Conservation (phyloP, 2,329 filamentous ascomycete genomes). For the Chrysoporthe deuterocubensis region DNA sequence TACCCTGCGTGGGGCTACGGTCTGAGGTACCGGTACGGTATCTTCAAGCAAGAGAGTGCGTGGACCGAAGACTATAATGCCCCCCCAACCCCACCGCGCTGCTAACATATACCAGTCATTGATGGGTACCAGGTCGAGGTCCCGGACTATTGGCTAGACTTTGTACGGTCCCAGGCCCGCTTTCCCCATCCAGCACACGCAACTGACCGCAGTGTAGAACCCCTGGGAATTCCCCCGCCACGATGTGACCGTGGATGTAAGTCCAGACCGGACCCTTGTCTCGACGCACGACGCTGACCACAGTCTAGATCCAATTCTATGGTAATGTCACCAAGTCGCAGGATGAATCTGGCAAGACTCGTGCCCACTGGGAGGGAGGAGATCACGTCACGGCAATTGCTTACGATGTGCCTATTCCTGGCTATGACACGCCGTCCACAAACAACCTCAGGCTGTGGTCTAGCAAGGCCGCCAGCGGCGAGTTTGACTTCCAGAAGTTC, state of each 20-base stretch:
- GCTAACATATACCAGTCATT: slow-evolving; percentile 54
- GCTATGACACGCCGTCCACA: slow-evolving; percentile 85
- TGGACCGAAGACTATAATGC: background rate
- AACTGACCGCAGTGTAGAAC: slow-evolving; percentile 53
- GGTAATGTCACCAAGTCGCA: slow-evolving; percentile 77
- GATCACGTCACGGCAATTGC: slow-evolving; percentile 91
- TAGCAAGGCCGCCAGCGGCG: slow-evolving; percentile 93
- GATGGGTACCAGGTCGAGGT: slow-evolving; percentile 98
- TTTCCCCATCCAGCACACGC: background rate
- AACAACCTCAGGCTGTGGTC: slow-evolving; percentile 98
- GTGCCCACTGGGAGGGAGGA: slow-evolving; percentile 85
- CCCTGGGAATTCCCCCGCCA: slow-evolving; percentile 98
- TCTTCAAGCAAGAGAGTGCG: slow-evolving; percentile 93
- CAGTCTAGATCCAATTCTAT: slow-evolving; percentile 81
- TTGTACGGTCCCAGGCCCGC: slow-evolving; percentile 43
- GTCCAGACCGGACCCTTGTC: slow-evolving; percentile 33
- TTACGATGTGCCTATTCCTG: slow-evolving; percentile 91
- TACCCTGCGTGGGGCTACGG: slow-evolving; percentile 98
- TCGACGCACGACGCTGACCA: slow-evolving; percentile 10
- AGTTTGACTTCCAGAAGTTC: slow-evolving; percentile 99
- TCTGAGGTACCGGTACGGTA: slow-evolving; percentile 91
- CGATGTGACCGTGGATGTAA: slow-evolving; percentile 87
- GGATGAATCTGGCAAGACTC: slow-evolving; percentile 75
- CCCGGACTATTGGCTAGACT: slow-evolving; percentile 96
- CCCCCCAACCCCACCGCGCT: too few species aligned